Conservation (phyloP, 1,284 basidiomycete genomes). For the Agaricales sp. region DNA sequence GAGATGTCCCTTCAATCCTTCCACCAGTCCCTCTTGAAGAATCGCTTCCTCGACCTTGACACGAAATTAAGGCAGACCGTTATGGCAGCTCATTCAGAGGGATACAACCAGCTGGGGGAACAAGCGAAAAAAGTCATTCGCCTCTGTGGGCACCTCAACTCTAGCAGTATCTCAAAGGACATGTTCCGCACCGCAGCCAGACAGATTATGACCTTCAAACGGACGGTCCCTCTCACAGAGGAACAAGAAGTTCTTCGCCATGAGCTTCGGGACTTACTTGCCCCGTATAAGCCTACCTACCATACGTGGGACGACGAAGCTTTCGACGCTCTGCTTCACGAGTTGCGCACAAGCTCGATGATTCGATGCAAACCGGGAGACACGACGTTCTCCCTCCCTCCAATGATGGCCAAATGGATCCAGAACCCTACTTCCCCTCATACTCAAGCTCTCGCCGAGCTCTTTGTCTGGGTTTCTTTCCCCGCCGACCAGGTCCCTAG, state of each 20-base stretch:
- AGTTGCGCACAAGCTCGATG: background rate
- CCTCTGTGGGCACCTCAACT: background rate
- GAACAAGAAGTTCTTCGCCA: background rate
- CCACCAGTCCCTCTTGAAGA: background rate
- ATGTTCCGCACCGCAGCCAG: background rate
- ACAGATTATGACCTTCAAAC: background rate
- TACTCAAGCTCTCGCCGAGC: background rate
- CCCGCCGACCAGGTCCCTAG: background rate
- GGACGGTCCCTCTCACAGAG: background rate
- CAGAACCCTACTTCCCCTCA: background rate
- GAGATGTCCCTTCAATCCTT: background rate
- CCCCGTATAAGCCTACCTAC: background rate
- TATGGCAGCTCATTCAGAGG: background rate
- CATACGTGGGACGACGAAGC: background rate
- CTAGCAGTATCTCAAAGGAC: background rate
- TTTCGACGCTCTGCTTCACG: background rate
- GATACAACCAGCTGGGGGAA: background rate
- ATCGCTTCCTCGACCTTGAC: background rate
- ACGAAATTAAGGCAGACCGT: background rate
- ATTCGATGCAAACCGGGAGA: background rate
- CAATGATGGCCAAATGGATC: background rate
- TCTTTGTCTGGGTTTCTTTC: background rate
- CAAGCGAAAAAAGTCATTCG: background rate
- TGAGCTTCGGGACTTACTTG: background rate
- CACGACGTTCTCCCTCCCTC: background rate